Conservation (phyloP, 768 basidiomycete species). For the Auricularia auricula-judae region DNA sequence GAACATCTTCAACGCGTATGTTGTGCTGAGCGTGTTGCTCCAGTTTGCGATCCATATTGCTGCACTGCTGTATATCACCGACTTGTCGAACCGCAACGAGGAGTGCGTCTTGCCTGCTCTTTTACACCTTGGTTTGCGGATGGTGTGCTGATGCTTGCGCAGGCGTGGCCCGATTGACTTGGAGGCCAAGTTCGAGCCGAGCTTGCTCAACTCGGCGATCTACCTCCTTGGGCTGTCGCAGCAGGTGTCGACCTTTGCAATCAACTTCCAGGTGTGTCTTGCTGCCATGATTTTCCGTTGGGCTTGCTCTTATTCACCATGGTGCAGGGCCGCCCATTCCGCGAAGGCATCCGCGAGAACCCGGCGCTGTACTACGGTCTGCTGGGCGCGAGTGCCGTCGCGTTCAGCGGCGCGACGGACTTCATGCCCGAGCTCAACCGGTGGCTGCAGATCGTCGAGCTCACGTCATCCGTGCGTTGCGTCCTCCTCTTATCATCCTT, state of each 20-base stretch:
- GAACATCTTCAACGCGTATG: constrained; percentile 96
- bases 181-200: constrained; percentile 94
- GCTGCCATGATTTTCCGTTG: too few species aligned
- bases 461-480: constrained; percentile 65
- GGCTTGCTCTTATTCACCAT: too few species aligned
- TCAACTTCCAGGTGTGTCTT: constrained; percentile 99
- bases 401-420: constrained; percentile 88
- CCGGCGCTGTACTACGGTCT: constrained; percentile 88
- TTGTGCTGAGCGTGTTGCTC: constrained; percentile 78
- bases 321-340: constrained; percentile 82
- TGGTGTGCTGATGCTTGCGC: constrained; percentile 7
- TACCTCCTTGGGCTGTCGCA: constrained; percentile 92
- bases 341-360: constrained; percentile 96
- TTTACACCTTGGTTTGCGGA: constrained; percentile 2
- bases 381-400: constrained; percentile 78
- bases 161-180: constrained; percentile 76
- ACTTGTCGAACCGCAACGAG: constrained; percentile 66
- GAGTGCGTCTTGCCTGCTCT: constrained; percentile 38
- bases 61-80: constrained; percentile 86
- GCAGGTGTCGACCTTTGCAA: constrained; percentile 96
- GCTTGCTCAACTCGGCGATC: constrained; percentile 90
- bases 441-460: constrained; percentile 95
- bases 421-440: constrained; percentile 91
- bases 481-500: too few species aligned
- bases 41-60: constrained; percentile 93